Evolutionary conservation across 2,329 filamentous ascomycete species (phyloP), one percentile per base, ranked within the genome.

Genomic region (Coniochaeta hoffmannii): DNA sequence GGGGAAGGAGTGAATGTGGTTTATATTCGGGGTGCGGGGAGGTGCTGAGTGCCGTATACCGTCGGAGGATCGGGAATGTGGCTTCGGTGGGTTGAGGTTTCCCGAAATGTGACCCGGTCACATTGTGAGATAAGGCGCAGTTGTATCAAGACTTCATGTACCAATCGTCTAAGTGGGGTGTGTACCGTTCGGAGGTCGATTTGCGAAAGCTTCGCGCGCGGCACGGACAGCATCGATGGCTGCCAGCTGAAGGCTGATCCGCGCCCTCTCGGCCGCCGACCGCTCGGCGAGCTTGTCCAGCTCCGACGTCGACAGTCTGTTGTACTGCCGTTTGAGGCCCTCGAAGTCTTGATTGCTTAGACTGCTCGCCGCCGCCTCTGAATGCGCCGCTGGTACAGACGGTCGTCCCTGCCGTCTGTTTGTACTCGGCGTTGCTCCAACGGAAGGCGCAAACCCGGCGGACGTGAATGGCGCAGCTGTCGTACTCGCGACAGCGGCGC

Each of bases 1-100:
- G 58, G 62, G 60, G 12, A 64, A 68, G 56, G 61, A 49, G 11
- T 51, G 49, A 51, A 4, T 11, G 41, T 46, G 24, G 24, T 44
- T 11, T 28, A 15, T 2, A 7, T 46, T 10, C 19, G 12, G 24
- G 41, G 41, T 1, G 41, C 19, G 24, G 14, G n/a, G 19, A 4
- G 6, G 12, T 10, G 38, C 4, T 38, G 35, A 19, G n/a, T 24
- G 22, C 17, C 11, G 11, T 44, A 41, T 41, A 7, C 36, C 4
- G n/a, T 9, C 14, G 10, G 34, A 35, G 34, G 12, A n/a, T n/a
- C n/a, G n/a, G n/a, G 7, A 8, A 35, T 35, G 4, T 15, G 34
- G 10, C 7, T 35, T 35, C 10, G 8, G 6, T 35, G 7, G 34
- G 8, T 35, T 14, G 4, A 4, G 35, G 14, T 36, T 17, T n/a